phyloP scores from a whole-genome alignment of 2,329 filamentous ascomycete species.

The Penicillium sp. region DNA sequence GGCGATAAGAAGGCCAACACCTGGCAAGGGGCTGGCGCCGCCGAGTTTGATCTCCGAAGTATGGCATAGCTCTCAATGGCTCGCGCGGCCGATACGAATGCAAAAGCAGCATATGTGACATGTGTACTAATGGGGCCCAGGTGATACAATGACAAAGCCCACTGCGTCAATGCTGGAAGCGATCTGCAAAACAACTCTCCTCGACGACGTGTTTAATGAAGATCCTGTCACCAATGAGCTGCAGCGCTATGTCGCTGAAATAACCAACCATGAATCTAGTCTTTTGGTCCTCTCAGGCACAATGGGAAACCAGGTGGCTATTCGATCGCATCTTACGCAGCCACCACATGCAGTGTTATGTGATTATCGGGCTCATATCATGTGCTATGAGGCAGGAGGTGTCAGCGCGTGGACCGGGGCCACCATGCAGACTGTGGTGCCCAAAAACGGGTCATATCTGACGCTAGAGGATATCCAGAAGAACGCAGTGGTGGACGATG shows the following conservation, averaged over 20 bases:
- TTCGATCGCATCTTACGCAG: constrained; percentile 74
- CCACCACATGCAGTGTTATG: constrained; percentile 81
- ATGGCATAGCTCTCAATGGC: constrained; percentile 14
- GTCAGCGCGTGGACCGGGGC: constrained; percentile 73
- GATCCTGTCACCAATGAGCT: constrained; percentile 77
- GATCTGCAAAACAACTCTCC: constrained; percentile 71
- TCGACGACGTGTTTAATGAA: constrained; percentile 82
- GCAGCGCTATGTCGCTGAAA: constrained; percentile 70
- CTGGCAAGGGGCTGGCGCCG: constrained; percentile 52
- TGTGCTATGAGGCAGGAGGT: constrained; percentile 66
- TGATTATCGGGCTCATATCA: constrained; percentile 77
- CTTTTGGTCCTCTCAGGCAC: constrained; percentile 86
- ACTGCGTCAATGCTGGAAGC: constrained; percentile 80
- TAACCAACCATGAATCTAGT: constrained; percentile 74
- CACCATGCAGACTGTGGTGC: constrained; percentile 65
- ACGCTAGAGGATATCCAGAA: constrained; percentile 75
- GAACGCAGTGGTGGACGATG: constrained; percentile 61
- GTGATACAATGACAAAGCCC: constrained; percentile 73
- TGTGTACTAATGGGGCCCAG: constrained; percentile 35
- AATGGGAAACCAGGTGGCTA: constrained; percentile 88
- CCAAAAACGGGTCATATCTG: constrained; percentile 71
- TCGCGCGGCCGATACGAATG: neutral
- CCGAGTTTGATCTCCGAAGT: constrained; percentile 61
- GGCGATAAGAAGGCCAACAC: constrained; percentile 23
- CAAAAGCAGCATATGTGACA: neutral